Evolutionary conservation across 495 filamentous ascomycete genomes (phyloP), one percentile per base, ranked within the genome.

Genomic region (Coniosporium apollinis): DNA sequence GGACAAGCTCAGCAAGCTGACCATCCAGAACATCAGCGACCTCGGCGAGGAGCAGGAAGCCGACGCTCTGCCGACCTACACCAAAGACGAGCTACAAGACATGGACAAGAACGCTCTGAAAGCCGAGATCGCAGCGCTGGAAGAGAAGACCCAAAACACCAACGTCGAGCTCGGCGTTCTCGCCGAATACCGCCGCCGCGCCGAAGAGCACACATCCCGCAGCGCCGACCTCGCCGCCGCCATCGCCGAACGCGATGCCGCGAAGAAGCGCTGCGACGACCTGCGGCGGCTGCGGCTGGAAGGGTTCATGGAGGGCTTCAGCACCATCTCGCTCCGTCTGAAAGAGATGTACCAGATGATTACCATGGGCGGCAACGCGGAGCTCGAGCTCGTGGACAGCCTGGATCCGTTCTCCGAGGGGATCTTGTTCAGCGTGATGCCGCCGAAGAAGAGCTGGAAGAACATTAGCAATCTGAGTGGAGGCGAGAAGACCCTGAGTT

Each of bases 331-430:
- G n/a, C 62, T 94, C 15, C 77, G 87, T 2, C 64, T 97, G 36
- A 97, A 97, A 63, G 89, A 97, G 56, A 97, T 97, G 89, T 97
- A 97, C 61, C 89, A 96, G 57, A 94, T 97, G 89, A 97, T 97
- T 57, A 97, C 89, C 19, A 97, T 97, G 89, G 89, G 89, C 41
- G 89, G 89, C 28, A 97, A 97, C 48, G 89, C 89, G 5, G 91
- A 96, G 63, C 66, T 97, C 10, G 89, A 97, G 54, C 73, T 97
- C 19, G 89, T 97, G 15, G 89, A 97, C 57, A 82, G 74, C 1
- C 62, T 97, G 3, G 89, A 97, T 56, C 89, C 89, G 3, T 97
- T 97, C 64, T 83, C 81, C 4, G 89, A 97, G 51, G 89, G 89
- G 5, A 96, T 97, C 38, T 56, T 94, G 22, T 97, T 97, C 58